Base-by-base conservation (phyloP, 1,139 yeast genomes). In the Chernovozyma aurita region DNA sequence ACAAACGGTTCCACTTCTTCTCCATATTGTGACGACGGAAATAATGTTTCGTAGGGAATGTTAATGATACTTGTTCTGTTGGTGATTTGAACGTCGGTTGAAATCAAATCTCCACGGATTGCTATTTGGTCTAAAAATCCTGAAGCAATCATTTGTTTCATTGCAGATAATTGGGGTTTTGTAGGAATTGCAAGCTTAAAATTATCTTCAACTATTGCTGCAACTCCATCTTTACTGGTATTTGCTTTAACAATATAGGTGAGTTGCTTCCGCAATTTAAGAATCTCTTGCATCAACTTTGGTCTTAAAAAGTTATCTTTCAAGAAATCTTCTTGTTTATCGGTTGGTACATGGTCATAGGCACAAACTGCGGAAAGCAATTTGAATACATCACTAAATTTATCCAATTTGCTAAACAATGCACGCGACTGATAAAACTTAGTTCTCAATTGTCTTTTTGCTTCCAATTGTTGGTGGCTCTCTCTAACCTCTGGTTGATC, bases 121-220 rank as follows among this genome's bases (percentile, higher is more conserved):
- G 95, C 95, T 15, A 92, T 75, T 52, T 86, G 95, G 55, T 94
- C 98, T 33, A 92, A 70, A 50, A 86, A 94, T 0, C 98, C 98
- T 0, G 97, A 82, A 3, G 96, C 78, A 8, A 92, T 68, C 80
- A 94, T 90, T 58, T 94, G 98, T 52, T 88, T 90, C 45, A 94
- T 63, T 1, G 95, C 84, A 37, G 78, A 73, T 9, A 87, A 55
- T 61, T 94, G 98, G 13, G 62, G 57, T 33, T 76, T 72, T 8
- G 71, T 59, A 0, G 98, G 98, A 8, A 86, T 78, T 0, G 71
- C 76, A 21, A 87, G 63, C 50, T 79, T 82, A 44, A 76, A 47
- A 17, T 66, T 58, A n/a, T 65, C 70, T 5, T 43, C 46, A 6
- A 63, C 59, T 3, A 66, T 61, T 1, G 70, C 67, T 0, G 86